Conservation (phyloP, 768 basidiomycete genomes). For the Pleurotus sapidus region DNA sequence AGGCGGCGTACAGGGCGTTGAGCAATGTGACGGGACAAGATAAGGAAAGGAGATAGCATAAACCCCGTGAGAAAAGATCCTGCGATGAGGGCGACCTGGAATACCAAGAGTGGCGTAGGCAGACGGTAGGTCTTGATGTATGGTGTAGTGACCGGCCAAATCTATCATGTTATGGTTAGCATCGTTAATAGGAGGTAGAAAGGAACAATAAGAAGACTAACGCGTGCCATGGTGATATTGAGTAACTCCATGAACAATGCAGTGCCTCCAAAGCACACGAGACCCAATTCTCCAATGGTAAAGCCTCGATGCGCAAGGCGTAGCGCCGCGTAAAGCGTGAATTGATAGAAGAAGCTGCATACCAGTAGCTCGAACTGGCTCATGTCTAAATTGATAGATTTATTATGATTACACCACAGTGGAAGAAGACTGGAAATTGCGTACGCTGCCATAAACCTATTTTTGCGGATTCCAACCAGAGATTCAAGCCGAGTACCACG, state of each 20-base stretch:
- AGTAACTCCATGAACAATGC: conserved; percentile 83
- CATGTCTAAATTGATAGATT: conserved; percentile 51
- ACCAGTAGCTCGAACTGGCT: conserved; percentile 72
- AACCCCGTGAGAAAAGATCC: conserved; percentile 93
- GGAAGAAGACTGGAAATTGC: conserved; percentile 20
- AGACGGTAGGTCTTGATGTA: conserved; percentile 91
- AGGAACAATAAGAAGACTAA: conserved; percentile 32
- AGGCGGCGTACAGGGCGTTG: conserved; percentile 82
- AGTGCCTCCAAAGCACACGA: conserved; percentile 88
- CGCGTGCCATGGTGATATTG: conserved; percentile 79
- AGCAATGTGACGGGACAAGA: conserved; percentile 88
- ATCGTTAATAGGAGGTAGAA: conserved; percentile 3
- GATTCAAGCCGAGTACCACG: conserved; percentile 46
- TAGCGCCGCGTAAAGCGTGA: conserved; percentile 84
- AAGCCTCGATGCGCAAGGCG: conserved; percentile 93
- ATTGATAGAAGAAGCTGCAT: conserved; percentile 83
- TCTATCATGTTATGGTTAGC: conserved; percentile 36
- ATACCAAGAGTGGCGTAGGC: conserved; percentile 88
- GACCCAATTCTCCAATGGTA: conserved; percentile 89
- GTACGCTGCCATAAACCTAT: conserved; percentile 71
- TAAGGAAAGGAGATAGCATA: conserved; percentile 88
- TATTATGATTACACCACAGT: conserved; percentile 6
- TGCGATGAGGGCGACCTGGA: conserved; percentile 89
- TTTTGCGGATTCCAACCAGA: conserved; percentile 36
- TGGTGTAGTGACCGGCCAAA: conserved; percentile 74